phyloP scores from a whole-genome alignment of 495 filamentous ascomycete species.

The Podospora didyma region DNA sequence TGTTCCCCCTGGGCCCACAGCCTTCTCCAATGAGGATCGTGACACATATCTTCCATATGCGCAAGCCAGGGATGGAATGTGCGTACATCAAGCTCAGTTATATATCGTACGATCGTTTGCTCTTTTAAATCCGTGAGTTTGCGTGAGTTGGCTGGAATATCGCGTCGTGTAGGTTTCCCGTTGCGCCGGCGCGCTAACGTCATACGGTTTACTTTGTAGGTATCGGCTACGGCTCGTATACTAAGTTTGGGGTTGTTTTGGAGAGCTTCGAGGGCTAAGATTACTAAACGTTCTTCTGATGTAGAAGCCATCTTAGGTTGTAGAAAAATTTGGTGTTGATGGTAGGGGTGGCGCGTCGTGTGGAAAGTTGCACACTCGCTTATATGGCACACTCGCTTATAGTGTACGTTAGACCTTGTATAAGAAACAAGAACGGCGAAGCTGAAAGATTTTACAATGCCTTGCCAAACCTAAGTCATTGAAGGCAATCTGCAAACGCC shows the following conservation, averaged over 20 bases:
- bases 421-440: too few species aligned
- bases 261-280: neutral
- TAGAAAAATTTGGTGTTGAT: neutral
- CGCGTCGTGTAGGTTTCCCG: neutral
- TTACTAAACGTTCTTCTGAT: neutral
- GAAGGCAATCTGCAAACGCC: too few species aligned
- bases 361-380: neutral
- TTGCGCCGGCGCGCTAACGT: neutral
- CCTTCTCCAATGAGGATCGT: too few species aligned
- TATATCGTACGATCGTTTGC: neutral
- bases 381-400: too few species aligned
- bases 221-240: neutral
- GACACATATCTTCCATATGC: neutral
- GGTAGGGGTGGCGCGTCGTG: neutral
- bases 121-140: slow-evolving; percentile 4
- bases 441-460: too few species aligned
- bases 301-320: neutral
- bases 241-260: neutral
- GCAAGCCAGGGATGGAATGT: neutral
- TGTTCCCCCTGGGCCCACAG: too few species aligned
- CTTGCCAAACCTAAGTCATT: too few species aligned
- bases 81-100: slow-evolving; percentile 1
- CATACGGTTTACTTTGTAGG: neutral
- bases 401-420: neutral
- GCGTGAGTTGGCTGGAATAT: slow-evolving; percentile 3